A percentile compares a stretch with the other conserved stretches of the same genome.
Conservation (phyloP, 768 basidiomycete genomes). For the Pilatotrama ljubarskyi region DNA sequence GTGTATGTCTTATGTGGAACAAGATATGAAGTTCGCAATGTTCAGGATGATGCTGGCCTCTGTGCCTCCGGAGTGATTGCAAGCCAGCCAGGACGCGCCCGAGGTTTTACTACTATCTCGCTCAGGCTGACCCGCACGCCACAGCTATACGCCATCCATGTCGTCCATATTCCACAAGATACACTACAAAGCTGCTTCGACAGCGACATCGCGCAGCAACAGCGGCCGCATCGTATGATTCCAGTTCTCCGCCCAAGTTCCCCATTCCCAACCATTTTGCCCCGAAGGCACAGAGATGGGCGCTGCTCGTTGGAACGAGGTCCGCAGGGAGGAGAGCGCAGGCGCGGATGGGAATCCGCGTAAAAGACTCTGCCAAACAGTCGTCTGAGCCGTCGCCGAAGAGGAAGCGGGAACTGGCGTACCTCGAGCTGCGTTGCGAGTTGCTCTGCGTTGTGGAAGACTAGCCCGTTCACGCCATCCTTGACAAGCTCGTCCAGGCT, state of each 20-base stretch:
- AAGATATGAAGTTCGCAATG: no score
- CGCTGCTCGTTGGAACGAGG: constrained; percentile 41
- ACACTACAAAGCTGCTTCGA: constrained; percentile 7
- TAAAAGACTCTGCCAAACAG: constrained; percentile 52
- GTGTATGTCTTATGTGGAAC: no score
- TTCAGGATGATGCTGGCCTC: no score
- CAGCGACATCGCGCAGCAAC: constrained; percentile 35
- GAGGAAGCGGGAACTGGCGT: neutral
- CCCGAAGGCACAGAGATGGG: neutral
- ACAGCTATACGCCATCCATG: no score
- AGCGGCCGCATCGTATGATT: constrained; percentile 63
- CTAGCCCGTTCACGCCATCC: constrained; percentile 78
- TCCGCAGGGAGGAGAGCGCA: constrained; percentile 51
- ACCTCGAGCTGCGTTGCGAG: constrained; percentile 76
- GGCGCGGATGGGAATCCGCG: constrained; percentile 58
- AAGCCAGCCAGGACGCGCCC: no score
- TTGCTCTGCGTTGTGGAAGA: constrained; percentile 68
- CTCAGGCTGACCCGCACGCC: no score
- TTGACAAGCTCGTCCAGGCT: constrained; percentile 88
- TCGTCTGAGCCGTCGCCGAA: neutral
- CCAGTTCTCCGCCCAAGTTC: constrained; percentile 89
- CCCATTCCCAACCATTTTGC: constrained; percentile 54
- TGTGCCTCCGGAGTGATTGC: no score
- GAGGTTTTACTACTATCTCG: no score
- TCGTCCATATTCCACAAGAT: neutral